Conservation (phyloP, 2,329 filamentous ascomycete species). For the Purpureocillium lavendulum region DNA sequence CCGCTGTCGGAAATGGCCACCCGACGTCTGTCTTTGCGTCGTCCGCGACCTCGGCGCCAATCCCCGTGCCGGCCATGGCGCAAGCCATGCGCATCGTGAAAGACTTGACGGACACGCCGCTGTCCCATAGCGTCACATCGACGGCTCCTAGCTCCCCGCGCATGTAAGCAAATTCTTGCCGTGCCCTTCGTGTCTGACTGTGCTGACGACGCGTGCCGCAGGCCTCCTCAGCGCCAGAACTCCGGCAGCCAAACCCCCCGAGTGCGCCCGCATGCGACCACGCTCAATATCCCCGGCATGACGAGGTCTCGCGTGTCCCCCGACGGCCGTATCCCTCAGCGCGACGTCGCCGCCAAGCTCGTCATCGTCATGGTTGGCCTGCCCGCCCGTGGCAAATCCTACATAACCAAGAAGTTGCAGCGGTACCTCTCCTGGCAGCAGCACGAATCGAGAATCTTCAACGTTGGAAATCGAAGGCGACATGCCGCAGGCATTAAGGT, state of each 20-base stretch:
- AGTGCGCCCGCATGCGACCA: conserved; percentile 77
- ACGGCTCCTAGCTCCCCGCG: conserved; percentile 51
- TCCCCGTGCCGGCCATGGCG: conserved; percentile 27
- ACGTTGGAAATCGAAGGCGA: conserved; percentile 85
- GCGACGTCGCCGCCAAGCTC: conserved; percentile 92
- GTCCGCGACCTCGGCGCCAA: conserved; percentile 12
- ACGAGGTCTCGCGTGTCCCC: conserved; percentile 93
- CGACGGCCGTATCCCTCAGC: conserved; percentile 85
- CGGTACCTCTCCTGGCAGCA: conserved; percentile 96
- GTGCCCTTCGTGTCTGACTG: not conserved
- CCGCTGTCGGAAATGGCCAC: conserved; percentile 20
- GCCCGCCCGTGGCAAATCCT: conserved; percentile 92
- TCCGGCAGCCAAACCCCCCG: conserved; percentile 72
- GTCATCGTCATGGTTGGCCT: conserved; percentile 98
- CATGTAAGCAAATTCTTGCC: conserved; percentile 35
- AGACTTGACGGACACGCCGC: conserved; percentile 43
- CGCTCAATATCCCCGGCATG: conserved; percentile 92
- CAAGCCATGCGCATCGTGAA: conserved; percentile 33
- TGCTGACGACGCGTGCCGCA: no score
- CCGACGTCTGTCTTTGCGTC: conserved; percentile 7
- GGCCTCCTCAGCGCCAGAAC: conserved; percentile 61
- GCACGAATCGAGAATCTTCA: conserved; percentile 93
- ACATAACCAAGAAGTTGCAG: conserved; percentile 97
- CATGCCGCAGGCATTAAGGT: conserved; percentile 57
- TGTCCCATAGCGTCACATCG: conserved; percentile 47